These are phyloP conservation scores for Colletotrichum phormii DNA, from an alignment of 2,329 filamentous ascomycete species.

Conservation along the genomic window DNA sequence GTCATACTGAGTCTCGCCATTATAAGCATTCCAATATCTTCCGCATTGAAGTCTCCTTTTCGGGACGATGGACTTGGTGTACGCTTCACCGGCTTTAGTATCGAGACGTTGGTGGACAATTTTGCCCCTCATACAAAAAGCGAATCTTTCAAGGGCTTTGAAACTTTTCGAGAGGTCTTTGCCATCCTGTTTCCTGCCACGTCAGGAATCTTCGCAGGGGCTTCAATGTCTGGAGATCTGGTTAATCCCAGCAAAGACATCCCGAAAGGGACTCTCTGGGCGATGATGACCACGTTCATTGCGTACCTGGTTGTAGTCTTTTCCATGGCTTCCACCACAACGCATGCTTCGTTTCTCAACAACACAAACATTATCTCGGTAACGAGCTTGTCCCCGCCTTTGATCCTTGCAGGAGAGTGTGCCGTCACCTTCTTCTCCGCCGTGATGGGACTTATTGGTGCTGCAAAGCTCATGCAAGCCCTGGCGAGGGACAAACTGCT, in stretches of 20 bases:
- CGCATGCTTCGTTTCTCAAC: conserved; percentile 77
- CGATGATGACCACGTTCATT: conserved; percentile 79
- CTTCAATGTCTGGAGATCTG: conserved; percentile 91
- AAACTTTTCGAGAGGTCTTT: conserved; percentile 85
- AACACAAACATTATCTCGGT: conserved; percentile 85
- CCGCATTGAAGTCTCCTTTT: conserved; percentile 76
- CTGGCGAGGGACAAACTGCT: conserved; percentile 83
- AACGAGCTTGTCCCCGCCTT: conserved; percentile 78
- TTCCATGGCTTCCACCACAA: conserved; percentile 81
- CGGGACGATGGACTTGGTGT: conserved; percentile 70
- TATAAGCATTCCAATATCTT: conserved; percentile 85
- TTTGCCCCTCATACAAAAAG: conserved; percentile 76
- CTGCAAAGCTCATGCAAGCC: conserved; percentile 86
- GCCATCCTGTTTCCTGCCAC: conserved; percentile 83
- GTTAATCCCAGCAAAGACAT: conserved; percentile 87
- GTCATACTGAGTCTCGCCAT: conserved; percentile 78
- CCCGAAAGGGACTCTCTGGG: conserved; percentile 84
- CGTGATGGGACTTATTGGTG: conserved; percentile 87
- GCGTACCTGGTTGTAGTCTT: conserved; percentile 82
- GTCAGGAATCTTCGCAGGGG: conserved; percentile 74
- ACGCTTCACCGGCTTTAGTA: conserved; percentile 81
- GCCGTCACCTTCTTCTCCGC: conserved; percentile 87
- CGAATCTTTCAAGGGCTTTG: conserved; percentile 69
- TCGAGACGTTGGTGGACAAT: conserved; percentile 79
- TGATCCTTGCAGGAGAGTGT: conserved; percentile 85